Percentiles rank a stretch among this genome's conserved stretches.
phyloP scores from a whole-genome alignment of 306 rosid genomes.

The Castanopsis chinensis region DNA sequence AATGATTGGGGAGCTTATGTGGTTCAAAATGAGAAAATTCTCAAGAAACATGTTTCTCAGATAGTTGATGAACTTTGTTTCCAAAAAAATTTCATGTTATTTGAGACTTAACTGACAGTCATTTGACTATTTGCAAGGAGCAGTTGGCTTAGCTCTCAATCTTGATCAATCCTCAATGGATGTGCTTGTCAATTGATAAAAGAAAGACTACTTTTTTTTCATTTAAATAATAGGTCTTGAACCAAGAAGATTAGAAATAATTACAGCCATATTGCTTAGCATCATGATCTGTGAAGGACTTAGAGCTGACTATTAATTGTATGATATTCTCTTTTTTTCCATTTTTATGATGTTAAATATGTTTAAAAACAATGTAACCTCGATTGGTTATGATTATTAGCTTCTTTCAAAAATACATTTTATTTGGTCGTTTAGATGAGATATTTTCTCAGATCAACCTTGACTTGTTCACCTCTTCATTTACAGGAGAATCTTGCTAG shows the following conservation, averaged over 20 bases:
- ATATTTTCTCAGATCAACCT: not conserved
- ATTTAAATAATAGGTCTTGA: not conserved
- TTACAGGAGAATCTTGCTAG: conserved; percentile 52
- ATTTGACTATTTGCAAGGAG: too few species aligned
- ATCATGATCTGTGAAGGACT: not conserved
- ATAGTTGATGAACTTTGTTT: too few species aligned
- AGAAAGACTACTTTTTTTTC: not conserved
- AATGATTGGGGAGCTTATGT: too few species aligned
- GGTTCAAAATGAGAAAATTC: too few species aligned
- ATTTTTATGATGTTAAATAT: not conserved
- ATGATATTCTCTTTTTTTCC: not conserved
- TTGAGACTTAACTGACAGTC: too few species aligned
- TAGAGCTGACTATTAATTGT: not conserved
- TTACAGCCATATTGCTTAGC: not conserved
- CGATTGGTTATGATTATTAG: not conserved
- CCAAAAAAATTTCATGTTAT: too few species aligned
- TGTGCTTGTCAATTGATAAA: too few species aligned
- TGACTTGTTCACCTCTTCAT: conserved; percentile 27
- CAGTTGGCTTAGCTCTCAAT: too few species aligned
- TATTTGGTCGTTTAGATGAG: not conserved
- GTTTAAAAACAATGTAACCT: not conserved
- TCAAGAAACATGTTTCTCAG: too few species aligned
- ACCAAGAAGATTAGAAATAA: not conserved
- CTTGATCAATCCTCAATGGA: too few species aligned
- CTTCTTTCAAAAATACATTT: not conserved